Base-by-base conservation (phyloP, 2,329 filamentous ascomycete species). In the Chrysosphaeria jannelii region DNA sequence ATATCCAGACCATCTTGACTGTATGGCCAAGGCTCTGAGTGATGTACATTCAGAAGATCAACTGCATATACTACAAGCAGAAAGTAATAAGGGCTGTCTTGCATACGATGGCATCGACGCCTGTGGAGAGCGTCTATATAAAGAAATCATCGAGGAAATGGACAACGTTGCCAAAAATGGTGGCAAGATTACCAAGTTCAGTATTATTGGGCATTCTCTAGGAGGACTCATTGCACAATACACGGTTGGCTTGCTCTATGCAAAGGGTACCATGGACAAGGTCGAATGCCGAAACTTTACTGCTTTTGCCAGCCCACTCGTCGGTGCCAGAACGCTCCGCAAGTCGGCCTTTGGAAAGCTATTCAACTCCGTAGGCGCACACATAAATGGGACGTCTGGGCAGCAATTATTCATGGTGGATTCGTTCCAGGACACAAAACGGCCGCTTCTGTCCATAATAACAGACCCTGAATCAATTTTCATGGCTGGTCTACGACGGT, bases 201-300 rank as follows among this genome's bases (percentile, higher is more conserved):
- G 78, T 40, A 51, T 93, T 19, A 57, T 81, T 20, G 81, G 81
- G 19, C 91, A 93, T 42, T 89, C 76, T 0, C 53, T 91, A 2
- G 81, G 81, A 21, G 81, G 81, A 0, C 50, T 93, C 5, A 64
- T 93, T 4, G 65, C 75, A 7, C 58, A 81, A 28, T 93, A 90
- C 46, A 70, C 74, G 2, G 57, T 90, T 27, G 81, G 81, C 0
- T 47, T 93, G 35, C 51, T 93, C 4, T 62, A 79, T 34, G 66
- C 72, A 25, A 72, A 70, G 36, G 76, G 78, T 6, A 52, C 75
- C 27, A 64, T 93, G 27, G 67, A 89, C 27, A 54, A 55, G 27
- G 53, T 93, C 13, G 56, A 76, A 38, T 81, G 81, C 32, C 59
- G 81, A 44, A 91, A 89, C 50, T 91, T 93, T 44, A 75, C 70